Evolutionary conservation across 2,329 filamentous ascomycete genomes (phyloP).

Genomic region (Madurella mycetomatis): DNA sequence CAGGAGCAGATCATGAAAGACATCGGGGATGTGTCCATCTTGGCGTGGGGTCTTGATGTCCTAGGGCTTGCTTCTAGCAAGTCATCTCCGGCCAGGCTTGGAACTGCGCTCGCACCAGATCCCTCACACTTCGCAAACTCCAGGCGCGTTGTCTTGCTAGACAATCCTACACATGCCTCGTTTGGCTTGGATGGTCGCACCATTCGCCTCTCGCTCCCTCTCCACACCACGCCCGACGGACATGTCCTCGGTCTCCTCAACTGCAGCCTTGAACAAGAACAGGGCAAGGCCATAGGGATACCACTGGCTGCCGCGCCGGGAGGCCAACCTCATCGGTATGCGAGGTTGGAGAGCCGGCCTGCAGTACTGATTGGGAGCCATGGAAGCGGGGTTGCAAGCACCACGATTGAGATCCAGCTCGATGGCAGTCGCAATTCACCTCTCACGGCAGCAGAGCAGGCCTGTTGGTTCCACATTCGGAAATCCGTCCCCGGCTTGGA

Average conservation of each 20-base stretch:
- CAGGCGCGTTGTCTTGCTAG: background rate
- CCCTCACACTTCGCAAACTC: conserved; percentile 6
- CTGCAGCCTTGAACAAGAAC: background rate
- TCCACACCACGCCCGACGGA: background rate
- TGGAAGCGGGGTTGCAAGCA: background rate
- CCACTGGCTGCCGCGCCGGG: conserved; percentile 2
- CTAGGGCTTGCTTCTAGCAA: too few species aligned
- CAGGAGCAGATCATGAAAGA: conserved; percentile 32
- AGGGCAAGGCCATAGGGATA: background rate
- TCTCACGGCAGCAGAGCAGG: too few species aligned
- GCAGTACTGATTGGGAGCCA: background rate
- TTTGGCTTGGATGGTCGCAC: conserved; percentile 4
- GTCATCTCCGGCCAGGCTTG: background rate
- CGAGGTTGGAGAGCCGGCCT: background rate
- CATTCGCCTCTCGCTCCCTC: background rate
- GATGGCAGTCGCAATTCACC: background rate
- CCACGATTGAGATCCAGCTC: conserved; percentile 2
- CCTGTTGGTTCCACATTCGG: conserved; percentile 9
- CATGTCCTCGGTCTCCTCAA: conserved; percentile 2
- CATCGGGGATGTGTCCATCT: conserved; percentile 19
- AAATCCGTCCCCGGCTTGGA: conserved; percentile 4
- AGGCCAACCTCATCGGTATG: background rate
- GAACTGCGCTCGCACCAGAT: conserved; percentile 1
- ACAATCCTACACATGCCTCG: background rate
- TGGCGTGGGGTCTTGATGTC: conserved; percentile 21